These are phyloP conservation scores for Annulohypoxylon truncatum DNA, from an alignment of 2,329 filamentous ascomycete species.

Conservation along the genomic window DNA sequence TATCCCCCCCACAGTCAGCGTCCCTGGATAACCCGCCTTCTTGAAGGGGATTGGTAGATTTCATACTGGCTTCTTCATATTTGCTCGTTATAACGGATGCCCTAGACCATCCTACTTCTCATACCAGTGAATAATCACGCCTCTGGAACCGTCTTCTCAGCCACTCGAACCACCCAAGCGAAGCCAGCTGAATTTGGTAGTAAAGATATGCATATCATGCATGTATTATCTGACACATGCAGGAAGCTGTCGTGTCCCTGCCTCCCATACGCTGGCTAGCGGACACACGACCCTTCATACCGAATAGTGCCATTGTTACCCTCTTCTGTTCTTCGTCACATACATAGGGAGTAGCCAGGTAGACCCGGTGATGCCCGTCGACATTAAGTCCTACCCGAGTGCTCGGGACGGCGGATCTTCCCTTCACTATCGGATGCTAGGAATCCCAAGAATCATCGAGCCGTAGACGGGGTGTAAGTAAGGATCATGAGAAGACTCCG, in stretches of 20 bases:
- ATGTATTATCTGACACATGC: conserved; percentile 34
- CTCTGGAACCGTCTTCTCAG: conserved; percentile 4
- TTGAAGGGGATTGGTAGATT: conserved; percentile 22
- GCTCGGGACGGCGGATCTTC: conserved; percentile 29
- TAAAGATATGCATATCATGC: conserved; percentile 25
- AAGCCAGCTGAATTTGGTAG: conserved; percentile 19
- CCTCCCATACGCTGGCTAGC: conserved; percentile 1
- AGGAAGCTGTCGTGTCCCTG: conserved; percentile 22
- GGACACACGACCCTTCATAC: conserved; percentile 15
- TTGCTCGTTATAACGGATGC: conserved; percentile 5
- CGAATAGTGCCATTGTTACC: conserved; percentile 13
- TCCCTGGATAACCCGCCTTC: conserved; percentile 14
- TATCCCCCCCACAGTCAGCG: conserved; percentile 27
- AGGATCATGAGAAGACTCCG: not conserved
- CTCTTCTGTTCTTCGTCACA: not conserved
- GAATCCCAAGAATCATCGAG: not conserved
- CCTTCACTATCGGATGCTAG: conserved; percentile 12
- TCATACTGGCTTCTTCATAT: conserved; percentile 15
- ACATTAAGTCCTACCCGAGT: conserved; percentile 21
- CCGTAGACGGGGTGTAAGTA: conserved; percentile 14
- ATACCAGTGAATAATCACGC: conserved; percentile 6
- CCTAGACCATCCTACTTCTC: not conserved
- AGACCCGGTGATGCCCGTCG: conserved; percentile 2
- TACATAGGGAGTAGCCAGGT: not conserved
- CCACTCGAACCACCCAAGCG: conserved; percentile 16